Evolutionary conservation across 805 yeast species (phyloP).

Genomic region (Kodamaea kaohsiungensis): DNA sequence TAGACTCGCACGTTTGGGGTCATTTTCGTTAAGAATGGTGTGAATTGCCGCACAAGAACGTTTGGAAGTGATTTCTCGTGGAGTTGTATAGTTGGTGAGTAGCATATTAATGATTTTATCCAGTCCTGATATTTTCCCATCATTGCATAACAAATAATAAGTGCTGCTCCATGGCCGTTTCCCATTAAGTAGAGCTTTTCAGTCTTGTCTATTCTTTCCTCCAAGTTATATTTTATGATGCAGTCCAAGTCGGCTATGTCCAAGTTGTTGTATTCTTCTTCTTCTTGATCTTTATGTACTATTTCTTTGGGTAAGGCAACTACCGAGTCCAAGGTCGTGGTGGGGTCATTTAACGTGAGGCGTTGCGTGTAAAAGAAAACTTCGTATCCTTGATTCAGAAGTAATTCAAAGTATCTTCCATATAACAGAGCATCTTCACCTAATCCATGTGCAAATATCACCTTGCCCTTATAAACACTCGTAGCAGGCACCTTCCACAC

Average conservation of each 20-base stretch:
- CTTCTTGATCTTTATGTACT: not conserved
- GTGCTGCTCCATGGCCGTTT: slow-evolving; percentile 7
- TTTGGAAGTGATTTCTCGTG: slow-evolving; percentile 5
- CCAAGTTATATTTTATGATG: slow-evolving; percentile 6
- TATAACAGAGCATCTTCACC: slow-evolving; percentile 8
- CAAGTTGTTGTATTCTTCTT: slow-evolving; percentile 4
- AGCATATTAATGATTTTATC: slow-evolving; percentile 3
- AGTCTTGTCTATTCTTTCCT: slow-evolving; percentile 6
- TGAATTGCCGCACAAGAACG: slow-evolving; percentile 1
- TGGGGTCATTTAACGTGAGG: slow-evolving; percentile 2
- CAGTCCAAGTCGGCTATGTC: slow-evolving; percentile 9
- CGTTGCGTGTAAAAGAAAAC: slow-evolving; percentile 6
- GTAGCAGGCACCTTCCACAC: slow-evolving; percentile 10
- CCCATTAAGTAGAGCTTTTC: slow-evolving; percentile 10
- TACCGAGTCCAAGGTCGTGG: slow-evolving; percentile 4
- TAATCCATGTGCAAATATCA: slow-evolving; percentile 5
- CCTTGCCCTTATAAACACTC: slow-evolving; percentile 7
- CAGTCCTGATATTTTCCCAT: slow-evolving; percentile 11
- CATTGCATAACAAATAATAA: slow-evolving; percentile 7
- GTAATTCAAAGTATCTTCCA: slow-evolving; percentile 3
- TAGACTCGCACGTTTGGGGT: slow-evolving; percentile 8
- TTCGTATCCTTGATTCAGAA: slow-evolving; percentile 9
- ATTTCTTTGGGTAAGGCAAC: slow-evolving; percentile 4
- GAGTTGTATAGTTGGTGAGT: slow-evolving; percentile 4
- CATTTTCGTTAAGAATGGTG: slow-evolving; percentile 6